Evolutionary conservation across 2,329 filamentous ascomycete species (phyloP).

Genomic region (Penicillium oxalicum): DNA sequence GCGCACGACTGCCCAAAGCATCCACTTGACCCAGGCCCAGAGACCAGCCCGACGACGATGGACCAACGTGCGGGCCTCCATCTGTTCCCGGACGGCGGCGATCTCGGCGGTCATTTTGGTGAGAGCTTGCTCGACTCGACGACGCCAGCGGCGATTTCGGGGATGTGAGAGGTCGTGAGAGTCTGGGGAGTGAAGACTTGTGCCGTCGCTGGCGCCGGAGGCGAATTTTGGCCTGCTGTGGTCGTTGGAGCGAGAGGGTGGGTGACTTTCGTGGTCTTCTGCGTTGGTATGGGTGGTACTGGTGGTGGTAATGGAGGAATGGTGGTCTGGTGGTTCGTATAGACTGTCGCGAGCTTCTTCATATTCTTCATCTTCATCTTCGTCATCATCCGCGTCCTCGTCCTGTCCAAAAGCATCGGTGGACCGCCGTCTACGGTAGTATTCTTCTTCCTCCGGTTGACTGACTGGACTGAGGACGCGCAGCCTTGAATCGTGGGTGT

Average conservation of each 20-base stretch:
- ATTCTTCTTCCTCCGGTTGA: conserved; percentile 60
- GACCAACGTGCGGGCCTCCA: conserved; percentile 69
- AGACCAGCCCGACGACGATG: conserved; percentile 59
- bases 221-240: conserved; percentile 20
- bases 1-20: conserved; percentile 63
- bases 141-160: conserved; percentile 66
- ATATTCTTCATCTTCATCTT: conserved; percentile 36
- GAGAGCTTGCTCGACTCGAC: conserved; percentile 75
- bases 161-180: conserved; percentile 81
- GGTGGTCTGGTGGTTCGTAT: conserved; percentile 30
- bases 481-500: conserved; percentile 48
- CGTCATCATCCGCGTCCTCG: conserved; percentile 30
- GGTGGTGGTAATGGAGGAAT: conserved; percentile 35
- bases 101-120: conserved; percentile 89
- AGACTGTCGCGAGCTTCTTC: conserved; percentile 32
- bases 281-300: conserved; percentile 18
- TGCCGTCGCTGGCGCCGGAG: conserved; percentile 6
- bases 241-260: conserved; percentile 26
- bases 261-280: conserved; percentile 7
- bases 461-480: conserved; percentile 79
- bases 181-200: conserved; percentile 57
- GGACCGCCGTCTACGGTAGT: conserved; percentile 39
- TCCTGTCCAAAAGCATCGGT: conserved; percentile 27
- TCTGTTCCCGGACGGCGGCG: conserved; percentile 84
- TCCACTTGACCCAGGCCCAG: conserved; percentile 64